Percentiles rank a stretch among this genome's conserved stretches.
phyloP scores from a whole-genome alignment of 2,329 filamentous ascomycete genomes.

The Apiospora kogelbergensis region DNA sequence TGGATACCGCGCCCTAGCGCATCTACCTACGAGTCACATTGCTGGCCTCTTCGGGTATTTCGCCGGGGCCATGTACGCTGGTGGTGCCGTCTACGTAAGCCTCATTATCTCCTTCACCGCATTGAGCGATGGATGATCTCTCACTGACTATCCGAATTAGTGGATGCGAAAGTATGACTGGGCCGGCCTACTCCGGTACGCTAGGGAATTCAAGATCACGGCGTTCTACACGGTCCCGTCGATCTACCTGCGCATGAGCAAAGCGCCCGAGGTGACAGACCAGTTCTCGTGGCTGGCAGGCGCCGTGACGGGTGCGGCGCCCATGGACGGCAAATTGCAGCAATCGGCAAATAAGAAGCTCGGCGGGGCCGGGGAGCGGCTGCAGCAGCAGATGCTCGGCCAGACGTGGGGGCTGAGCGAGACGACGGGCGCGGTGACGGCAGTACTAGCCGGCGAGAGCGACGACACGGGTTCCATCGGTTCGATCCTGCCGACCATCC shows the following conservation, averaged over 20 bases:
- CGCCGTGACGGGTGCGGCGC: constrained; percentile 53
- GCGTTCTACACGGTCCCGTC: constrained; percentile 58
- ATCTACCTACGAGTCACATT: constrained; percentile 47
- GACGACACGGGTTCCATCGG: constrained; percentile 49
- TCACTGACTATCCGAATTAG: constrained; percentile 31
- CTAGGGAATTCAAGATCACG: constrained; percentile 47
- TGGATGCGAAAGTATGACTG: constrained; percentile 63
- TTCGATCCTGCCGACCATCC: constrained; percentile 37
- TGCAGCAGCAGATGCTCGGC: constrained; percentile 34
- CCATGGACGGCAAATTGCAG: constrained; percentile 54
- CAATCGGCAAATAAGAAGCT: constrained; percentile 48
- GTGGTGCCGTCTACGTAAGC: constrained; percentile 34
- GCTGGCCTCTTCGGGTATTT: constrained; percentile 47
- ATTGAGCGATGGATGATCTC: too few relatives aligned
- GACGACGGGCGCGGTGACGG: constrained; percentile 48
- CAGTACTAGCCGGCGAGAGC: constrained; percentile 37
- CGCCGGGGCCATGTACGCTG: constrained; percentile 43
- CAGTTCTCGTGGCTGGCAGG: constrained; percentile 49
- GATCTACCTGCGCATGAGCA: constrained; percentile 59
- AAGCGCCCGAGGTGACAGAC: constrained; percentile 50
- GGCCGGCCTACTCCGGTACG: constrained; percentile 50
- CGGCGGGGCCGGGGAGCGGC: constrained; percentile 25
- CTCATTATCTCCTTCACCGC: neutral
- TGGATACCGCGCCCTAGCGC: constrained; percentile 40
- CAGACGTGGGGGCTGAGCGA: constrained; percentile 60